Evolutionary conservation across 2,329 filamentous ascomycete species (phyloP).

Genomic region (Metarhizium guizhouense): DNA sequence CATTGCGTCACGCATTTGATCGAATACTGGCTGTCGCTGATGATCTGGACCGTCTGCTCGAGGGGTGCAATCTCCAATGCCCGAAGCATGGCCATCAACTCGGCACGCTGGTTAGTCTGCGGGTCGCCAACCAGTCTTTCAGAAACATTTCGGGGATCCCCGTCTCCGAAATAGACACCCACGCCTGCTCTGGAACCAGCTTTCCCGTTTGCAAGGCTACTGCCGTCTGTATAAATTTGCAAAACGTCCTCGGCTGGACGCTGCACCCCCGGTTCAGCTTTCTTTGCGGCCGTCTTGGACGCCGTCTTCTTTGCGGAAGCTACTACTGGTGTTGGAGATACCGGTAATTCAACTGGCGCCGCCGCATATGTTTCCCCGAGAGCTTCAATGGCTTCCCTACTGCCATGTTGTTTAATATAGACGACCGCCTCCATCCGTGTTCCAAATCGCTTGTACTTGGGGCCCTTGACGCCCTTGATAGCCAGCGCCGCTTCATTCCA

Average conservation of each 20-base stretch:
- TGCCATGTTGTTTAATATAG: slow-evolving; percentile 53
- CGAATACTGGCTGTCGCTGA: slow-evolving; percentile 83
- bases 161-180: slow-evolving; percentile 53
- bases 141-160: slow-evolving; percentile 56
- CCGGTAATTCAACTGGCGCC: slow-evolving; percentile 9
- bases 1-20: slow-evolving; percentile 85
- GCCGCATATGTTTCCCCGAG: slow-evolving; percentile 21
- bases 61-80: slow-evolving; percentile 68
- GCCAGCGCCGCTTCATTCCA: slow-evolving; percentile 66
- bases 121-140: slow-evolving; percentile 63
- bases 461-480: slow-evolving; percentile 63
- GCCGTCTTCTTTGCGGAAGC: slow-evolving; percentile 18
- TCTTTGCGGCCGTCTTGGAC: not conserved
- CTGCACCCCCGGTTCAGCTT: not conserved
- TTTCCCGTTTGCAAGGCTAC: slow-evolving; percentile 49
- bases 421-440: slow-evolving; percentile 65
- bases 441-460: slow-evolving; percentile 60
- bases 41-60: slow-evolving; percentile 62
- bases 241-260: slow-evolving; percentile 17
- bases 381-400: slow-evolving; percentile 31
- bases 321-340: slow-evolving; percentile 9
- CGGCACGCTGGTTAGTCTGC: slow-evolving; percentile 95
- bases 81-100: slow-evolving; percentile 78
- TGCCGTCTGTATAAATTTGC: slow-evolving; percentile 54
- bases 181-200: slow-evolving; percentile 47